Conservation (phyloP, 176 grass and related monocot species). For the Oryza longistaminata region DNA sequence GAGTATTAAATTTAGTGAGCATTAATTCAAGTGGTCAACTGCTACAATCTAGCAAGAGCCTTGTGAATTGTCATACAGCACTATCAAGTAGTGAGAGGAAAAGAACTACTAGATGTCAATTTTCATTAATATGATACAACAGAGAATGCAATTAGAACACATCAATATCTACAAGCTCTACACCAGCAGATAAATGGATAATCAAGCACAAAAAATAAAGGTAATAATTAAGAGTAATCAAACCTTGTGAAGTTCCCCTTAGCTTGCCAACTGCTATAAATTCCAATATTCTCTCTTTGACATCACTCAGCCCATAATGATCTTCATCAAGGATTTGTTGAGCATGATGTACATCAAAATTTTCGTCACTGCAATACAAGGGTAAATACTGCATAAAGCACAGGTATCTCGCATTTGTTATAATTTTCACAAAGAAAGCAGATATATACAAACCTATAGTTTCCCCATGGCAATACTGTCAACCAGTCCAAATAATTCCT, state of each 20-base stretch:
- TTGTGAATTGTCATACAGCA: background rate
- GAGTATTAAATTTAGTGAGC: background rate
- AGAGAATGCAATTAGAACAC: slow-evolving; percentile 26
- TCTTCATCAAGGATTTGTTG: slow-evolving; percentile 98
- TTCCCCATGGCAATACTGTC: slow-evolving; percentile 94
- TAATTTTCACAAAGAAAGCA: slow-evolving; percentile 35
- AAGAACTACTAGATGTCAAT: background rate
- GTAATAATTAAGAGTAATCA: slow-evolving; percentile 10
- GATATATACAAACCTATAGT: slow-evolving; percentile 74
- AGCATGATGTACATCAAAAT: slow-evolving; percentile 93
- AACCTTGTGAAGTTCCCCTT: slow-evolving; percentile 97
- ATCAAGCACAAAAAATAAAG: slow-evolving; percentile 16
- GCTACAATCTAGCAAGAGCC: background rate
- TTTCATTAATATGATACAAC: background rate
- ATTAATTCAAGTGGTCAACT: slow-evolving; percentile 1
- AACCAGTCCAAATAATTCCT: slow-evolving; percentile 99
- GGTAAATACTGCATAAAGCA: slow-evolving; percentile 23
- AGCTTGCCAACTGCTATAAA: slow-evolving; percentile 99
- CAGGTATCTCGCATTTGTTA: slow-evolving; percentile 11
- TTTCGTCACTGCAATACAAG: slow-evolving; percentile 72
- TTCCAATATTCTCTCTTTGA: slow-evolving; percentile 98
- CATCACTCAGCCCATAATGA: slow-evolving; percentile 97
- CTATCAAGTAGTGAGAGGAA: background rate
- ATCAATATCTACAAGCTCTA: slow-evolving; percentile 18
- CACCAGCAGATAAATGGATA: slow-evolving; percentile 18